phyloP scores from a whole-genome alignment of 176 grass and related monocot genomes.

The Elymus sibiricus region DNA sequence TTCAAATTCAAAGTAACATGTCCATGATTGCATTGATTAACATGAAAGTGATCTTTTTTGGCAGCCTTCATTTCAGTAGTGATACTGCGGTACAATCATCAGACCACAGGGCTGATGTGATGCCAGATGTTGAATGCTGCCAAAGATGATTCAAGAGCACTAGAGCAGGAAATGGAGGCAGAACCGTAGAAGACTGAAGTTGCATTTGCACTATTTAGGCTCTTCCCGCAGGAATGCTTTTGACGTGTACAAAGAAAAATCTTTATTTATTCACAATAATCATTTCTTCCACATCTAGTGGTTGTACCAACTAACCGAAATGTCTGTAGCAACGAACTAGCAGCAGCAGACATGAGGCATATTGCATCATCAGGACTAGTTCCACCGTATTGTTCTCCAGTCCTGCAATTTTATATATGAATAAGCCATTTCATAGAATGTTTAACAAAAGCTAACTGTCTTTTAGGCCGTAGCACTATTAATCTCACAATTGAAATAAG shows the following conservation, averaged over 20 bases:
- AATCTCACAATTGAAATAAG: too few relatives aligned
- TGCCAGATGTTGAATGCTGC: slow-evolving; percentile 3
- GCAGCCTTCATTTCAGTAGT: slow-evolving; percentile 76
- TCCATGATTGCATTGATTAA: background rate
- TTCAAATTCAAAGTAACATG: background rate
- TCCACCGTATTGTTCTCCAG: too few relatives aligned
- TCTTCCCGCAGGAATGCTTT: background rate
- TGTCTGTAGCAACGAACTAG: background rate
- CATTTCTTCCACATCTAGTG: slow-evolving; percentile 25
- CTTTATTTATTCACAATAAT: background rate
- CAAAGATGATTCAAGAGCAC: slow-evolving; percentile 37
- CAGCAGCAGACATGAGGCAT: background rate
- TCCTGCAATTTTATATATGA: too few relatives aligned
- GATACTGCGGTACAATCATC: slow-evolving; percentile 59
- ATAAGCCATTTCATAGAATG: too few relatives aligned
- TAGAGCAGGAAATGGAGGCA: slow-evolving; percentile 14
- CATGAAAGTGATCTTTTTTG: slow-evolving; percentile 16
- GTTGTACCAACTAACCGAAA: background rate
- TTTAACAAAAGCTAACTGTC: too few relatives aligned
- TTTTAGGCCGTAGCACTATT: too few relatives aligned
- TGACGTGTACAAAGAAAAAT: background rate
- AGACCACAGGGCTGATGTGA: slow-evolving; percentile 31
- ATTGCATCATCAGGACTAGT: too few relatives aligned
- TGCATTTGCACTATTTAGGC: background rate
- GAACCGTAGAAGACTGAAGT: background rate